Conservation (phyloP, 805 yeast species). For the Suhomyces emberorum region DNA sequence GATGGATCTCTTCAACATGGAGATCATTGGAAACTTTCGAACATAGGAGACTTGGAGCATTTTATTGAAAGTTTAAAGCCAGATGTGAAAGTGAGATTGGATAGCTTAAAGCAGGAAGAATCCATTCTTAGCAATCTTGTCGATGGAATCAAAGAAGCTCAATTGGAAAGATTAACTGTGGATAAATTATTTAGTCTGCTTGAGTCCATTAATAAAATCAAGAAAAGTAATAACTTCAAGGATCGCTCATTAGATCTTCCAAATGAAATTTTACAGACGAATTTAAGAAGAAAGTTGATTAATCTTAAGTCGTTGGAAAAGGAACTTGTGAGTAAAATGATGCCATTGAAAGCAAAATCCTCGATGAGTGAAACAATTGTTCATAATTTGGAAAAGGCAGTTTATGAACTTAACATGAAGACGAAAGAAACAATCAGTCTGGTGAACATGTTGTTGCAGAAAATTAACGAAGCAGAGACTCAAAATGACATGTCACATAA, state of each 20-base stretch:
- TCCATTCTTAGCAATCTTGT: conserved; percentile 8
- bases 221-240: conserved; percentile 10
- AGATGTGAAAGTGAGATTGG: conserved; percentile 1
- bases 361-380: conserved; percentile 15
- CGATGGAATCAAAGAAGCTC: conserved; percentile 13
- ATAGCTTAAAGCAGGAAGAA: conserved; percentile 2
- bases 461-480: conserved; percentile 1
- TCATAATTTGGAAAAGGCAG: conserved; percentile 25
- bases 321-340: conserved; percentile 21
- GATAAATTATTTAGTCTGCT: conserved; percentile 28
- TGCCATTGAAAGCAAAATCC: conserved; percentile 32
- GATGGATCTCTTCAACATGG: conserved; percentile 6
- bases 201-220: conserved; percentile 13
- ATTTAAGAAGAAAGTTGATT: conserved; percentile 25
- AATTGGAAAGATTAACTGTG: conserved; percentile 16
- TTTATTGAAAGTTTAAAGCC: conserved; percentile 1
- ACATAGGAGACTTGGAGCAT: conserved; percentile 10
- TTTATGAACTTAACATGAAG: conserved; percentile 25
- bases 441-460: conserved; percentile 15
- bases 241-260: conserved; percentile 31
- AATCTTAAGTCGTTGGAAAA: conserved; percentile 21
- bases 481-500: no score
- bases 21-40: conserved; percentile 16
- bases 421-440: conserved; percentile 12
- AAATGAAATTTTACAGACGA: conserved; percentile 22